Evolutionary conservation across 495 filamentous ascomycete genomes (phyloP), one percentile per base, ranked within the genome.

Genomic region (Penicillium diatomitis): DNA sequence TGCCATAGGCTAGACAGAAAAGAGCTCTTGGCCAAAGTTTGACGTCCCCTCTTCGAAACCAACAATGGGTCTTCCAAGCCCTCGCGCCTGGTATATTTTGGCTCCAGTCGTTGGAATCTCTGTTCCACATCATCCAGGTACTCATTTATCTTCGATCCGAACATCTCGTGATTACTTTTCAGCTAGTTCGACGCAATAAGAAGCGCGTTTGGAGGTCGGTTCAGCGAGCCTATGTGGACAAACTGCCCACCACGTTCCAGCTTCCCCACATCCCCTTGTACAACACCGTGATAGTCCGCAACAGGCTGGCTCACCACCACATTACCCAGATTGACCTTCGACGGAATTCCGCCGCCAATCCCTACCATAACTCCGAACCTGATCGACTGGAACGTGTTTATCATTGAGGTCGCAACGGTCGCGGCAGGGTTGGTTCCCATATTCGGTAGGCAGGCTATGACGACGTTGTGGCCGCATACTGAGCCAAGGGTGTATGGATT

Each of bases 331-430:
- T 56, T 41, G 32, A 61, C 50, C 8, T 52, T 41, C 5, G 55
- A 37, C 6, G 61, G 62, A 27, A 57, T 50, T 27, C 72, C 71
- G 29, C 71, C 72, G 2, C 66, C 72, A 41, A 76, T 71, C 29
- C 75, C 74, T 6, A 79, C 73, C 62, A 79, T 71, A 29, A 81
- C 54, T 9, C 66, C 55, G 48, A 75, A 57, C 32, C 66, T 51
- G 27, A 79, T 53, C 11, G 66, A 67, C 0, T 55, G 55, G 50
- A 78, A 78, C 31, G 42, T 70, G 6, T 45, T 36, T 0, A 60
- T 41, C 67, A 77, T 58, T 9, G 65, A 46, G 9, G 46, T 63
- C 11, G 65, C 67, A 9, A 69, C 61, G n/a, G 53, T 63, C 28
- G 68, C 63, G 4, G 68, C 64, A 44, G 65, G 51, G 36, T 55